Evolutionary conservation across 805 yeast genomes (phyloP).

Genomic region (Kluyveromyces aestuarii): DNA sequence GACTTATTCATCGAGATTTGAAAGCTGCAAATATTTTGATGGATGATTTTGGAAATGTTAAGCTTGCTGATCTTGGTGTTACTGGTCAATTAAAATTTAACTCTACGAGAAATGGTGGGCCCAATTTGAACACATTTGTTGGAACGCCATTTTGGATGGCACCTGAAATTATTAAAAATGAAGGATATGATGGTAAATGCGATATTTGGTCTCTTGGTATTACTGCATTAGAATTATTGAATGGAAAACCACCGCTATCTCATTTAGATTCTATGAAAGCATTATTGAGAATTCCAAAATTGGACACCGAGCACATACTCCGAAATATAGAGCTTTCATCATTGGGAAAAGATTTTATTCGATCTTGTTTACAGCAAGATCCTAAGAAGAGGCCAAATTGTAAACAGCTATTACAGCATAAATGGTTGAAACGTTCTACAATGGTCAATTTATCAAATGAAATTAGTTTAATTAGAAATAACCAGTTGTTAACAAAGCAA

Average conservation of each 20-base stretch:
- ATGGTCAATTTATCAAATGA: constrained; percentile 33
- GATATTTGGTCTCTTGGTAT: constrained; percentile 97
- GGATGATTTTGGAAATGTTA: constrained; percentile 59
- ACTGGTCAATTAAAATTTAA: constrained; percentile 73
- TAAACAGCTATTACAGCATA: constrained; percentile 40
- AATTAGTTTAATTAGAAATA: constrained; percentile 27
- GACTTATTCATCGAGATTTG: constrained; percentile 80
- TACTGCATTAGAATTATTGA: constrained; percentile 75
- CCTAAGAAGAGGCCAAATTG: constrained; percentile 62
- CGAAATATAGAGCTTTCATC: constrained; percentile 1
- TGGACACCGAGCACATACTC: neutral
- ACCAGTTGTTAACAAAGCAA: constrained; percentile 16
- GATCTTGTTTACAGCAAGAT: constrained; percentile 55
- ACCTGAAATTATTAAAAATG: constrained; percentile 70
- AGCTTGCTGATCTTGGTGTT: constrained; percentile 90
- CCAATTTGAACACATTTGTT: constrained; percentile 53
- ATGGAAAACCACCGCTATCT: constrained; percentile 75
- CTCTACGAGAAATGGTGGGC: constrained; percentile 36
- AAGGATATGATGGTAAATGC: constrained; percentile 75
- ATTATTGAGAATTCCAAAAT: constrained; percentile 37
- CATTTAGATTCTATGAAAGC: constrained; percentile 71
- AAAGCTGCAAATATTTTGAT: constrained; percentile 83
- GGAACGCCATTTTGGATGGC: constrained; percentile 99
- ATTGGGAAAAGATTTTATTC: constrained; percentile 38
- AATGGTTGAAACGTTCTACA: constrained; percentile 30